A percentile compares a stretch with the other conserved stretches of the same genome.
Evolutionary conservation across 2,329 filamentous ascomycete genomes (phyloP).

Genomic region (Epichloe sylvatica): DNA sequence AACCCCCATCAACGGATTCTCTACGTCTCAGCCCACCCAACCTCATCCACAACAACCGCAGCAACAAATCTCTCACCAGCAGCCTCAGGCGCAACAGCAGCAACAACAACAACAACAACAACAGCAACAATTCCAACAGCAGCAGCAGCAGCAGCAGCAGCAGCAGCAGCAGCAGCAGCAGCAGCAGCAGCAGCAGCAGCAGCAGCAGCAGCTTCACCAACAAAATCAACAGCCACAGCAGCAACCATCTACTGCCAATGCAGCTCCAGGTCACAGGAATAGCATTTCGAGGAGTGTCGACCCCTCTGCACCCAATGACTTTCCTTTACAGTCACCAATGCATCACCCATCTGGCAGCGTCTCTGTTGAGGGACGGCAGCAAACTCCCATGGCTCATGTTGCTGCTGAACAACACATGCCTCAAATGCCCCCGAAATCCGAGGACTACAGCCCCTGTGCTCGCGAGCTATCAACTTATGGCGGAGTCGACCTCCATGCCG

Average conservation of each 20-base stretch:
- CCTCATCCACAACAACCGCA: slow-evolving; percentile 5
- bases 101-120: slow-evolving; percentile 1
- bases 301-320: slow-evolving; percentile 20
- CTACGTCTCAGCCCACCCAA: slow-evolving; percentile 20
- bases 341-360: slow-evolving; percentile 27
- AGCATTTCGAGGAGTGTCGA: slow-evolving; percentile 40
- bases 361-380: slow-evolving; percentile 20
- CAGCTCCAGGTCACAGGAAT: slow-evolving; percentile 20
- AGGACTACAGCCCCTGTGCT: slow-evolving; percentile 41
- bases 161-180: neutral
- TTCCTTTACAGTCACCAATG: slow-evolving; percentile 33
- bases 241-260: slow-evolving; percentile 24
- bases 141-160: neutral
- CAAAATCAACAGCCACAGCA: slow-evolving; percentile 6
- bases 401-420: slow-evolving; percentile 19
- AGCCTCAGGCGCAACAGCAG: neutral
- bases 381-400: slow-evolving; percentile 9
- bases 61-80: slow-evolving; percentile 7
- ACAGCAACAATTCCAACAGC: neutral
- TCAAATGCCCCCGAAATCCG: slow-evolving; percentile 31
- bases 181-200: neutral
- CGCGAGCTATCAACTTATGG: slow-evolving; percentile 49
- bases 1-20: slow-evolving; percentile 23
- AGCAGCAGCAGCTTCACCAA: slow-evolving; percentile 3
- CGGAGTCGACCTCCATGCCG: slow-evolving; percentile 54